Evolutionary conservation across 1,284 basidiomycete genomes (phyloP).

Genomic region (Trichosporon ovoides): DNA sequence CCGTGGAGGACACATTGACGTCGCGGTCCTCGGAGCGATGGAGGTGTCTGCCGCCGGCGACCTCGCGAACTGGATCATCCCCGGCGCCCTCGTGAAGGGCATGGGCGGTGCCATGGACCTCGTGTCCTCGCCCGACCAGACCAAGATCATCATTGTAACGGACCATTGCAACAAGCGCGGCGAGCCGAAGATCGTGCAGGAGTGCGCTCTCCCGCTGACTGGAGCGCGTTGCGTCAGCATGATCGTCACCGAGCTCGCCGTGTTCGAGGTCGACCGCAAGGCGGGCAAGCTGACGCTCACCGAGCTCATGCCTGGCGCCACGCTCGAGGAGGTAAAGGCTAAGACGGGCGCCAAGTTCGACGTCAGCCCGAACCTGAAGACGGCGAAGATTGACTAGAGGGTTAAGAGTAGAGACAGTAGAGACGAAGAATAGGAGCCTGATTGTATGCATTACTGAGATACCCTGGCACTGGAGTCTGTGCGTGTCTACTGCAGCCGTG

Average conservation of each 20-base stretch:
- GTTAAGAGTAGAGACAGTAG: not conserved
- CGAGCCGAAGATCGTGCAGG: constrained; percentile 72
- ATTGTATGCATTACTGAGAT: constrained; percentile 3
- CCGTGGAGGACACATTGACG: constrained; percentile 85
- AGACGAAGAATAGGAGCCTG: not conserved
- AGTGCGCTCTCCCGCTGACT: constrained; percentile 80
- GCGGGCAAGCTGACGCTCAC: constrained; percentile 66
- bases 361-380: constrained; percentile 34
- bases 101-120: constrained; percentile 84
- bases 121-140: constrained; percentile 42
- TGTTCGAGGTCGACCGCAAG: constrained; percentile 75
- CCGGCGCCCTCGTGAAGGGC: constrained; percentile 78
- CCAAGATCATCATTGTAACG: constrained; percentile 61
- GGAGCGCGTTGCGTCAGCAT: constrained; percentile 76
- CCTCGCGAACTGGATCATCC: constrained; percentile 95
- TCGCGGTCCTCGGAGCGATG: constrained; percentile 75
- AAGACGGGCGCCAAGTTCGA: constrained; percentile 76
- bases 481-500: too few species aligned
- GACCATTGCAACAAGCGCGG: constrained; percentile 69
- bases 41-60: constrained; percentile 85
- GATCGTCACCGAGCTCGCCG: constrained; percentile 81
- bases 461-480: not conserved
- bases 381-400: constrained; percentile 9
- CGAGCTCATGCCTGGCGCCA: constrained; percentile 75
- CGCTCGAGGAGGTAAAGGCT: constrained; percentile 70